Conservation (phyloP, 768 basidiomycete species). For the Pleurotus salmoneostramineus region DNA sequence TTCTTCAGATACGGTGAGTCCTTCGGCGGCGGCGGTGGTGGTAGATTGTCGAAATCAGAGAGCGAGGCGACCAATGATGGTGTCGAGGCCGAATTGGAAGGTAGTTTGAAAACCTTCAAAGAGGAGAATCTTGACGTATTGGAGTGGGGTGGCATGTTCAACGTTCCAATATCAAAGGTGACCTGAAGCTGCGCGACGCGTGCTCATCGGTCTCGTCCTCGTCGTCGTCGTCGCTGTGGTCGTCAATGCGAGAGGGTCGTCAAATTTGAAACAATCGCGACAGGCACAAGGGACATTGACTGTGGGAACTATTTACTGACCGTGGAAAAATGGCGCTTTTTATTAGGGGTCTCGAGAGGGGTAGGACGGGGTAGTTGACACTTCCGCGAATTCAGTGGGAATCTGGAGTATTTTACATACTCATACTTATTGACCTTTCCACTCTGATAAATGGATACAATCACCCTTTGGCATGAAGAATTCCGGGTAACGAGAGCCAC, state of each 20-base stretch:
- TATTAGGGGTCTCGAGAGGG: too few relatives aligned
- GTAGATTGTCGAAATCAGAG: conserved; percentile 19
- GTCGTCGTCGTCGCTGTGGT: not conserved
- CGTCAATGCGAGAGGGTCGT: not conserved
- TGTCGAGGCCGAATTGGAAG: not conserved
- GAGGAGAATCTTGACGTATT: conserved; percentile 11
- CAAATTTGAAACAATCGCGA: not conserved
- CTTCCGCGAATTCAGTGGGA: too few relatives aligned
- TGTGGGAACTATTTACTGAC: not conserved
- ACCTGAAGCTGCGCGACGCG: not conserved
- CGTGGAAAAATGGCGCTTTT: not conserved
- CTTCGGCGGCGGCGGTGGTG: conserved; percentile 65
- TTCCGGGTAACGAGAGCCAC: conserved; percentile 15
- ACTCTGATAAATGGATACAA: conserved; percentile 15
- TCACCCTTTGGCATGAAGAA: conserved; percentile 14
- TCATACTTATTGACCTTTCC: conserved; percentile 9
- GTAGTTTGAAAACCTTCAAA: conserved; percentile 12
- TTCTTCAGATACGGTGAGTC: conserved; percentile 47
- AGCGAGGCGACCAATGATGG: not conserved
- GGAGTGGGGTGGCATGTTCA: not conserved
- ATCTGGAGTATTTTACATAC: not conserved
- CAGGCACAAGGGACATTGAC: not conserved
- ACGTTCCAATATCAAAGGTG: not conserved
- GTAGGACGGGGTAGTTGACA: too few relatives aligned
- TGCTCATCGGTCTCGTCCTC: not conserved